Evolutionary conservation across 805 yeast genomes (phyloP).

Genomic region (Pichia kluyveri): DNA sequence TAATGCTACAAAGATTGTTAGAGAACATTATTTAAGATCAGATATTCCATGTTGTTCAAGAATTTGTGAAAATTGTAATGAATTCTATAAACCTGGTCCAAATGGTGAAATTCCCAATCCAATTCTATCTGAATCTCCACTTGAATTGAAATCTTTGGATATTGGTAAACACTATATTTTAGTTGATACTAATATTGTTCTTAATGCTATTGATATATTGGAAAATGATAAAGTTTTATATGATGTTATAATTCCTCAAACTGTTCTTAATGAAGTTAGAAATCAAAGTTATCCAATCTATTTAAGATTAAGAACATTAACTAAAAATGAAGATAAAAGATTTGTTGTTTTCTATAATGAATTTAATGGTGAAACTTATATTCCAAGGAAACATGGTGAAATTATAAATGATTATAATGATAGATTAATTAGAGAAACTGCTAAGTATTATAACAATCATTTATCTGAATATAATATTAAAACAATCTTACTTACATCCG

Average conservation of each 20-base stretch:
- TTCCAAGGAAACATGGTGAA: slow-evolving; percentile 56
- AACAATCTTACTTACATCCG: slow-evolving; percentile 66
- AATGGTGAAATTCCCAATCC: slow-evolving; percentile 58
- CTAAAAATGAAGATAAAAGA: slow-evolving; percentile 69
- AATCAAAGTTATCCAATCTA: slow-evolving; percentile 84
- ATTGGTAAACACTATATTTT: slow-evolving; percentile 74
- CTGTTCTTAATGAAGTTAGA: slow-evolving; percentile 87
- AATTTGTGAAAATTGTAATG: slow-evolving; percentile 55
- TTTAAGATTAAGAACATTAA: slow-evolving; percentile 68
- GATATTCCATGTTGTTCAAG: slow-evolving; percentile 89
- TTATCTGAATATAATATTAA: slow-evolving; percentile 33
- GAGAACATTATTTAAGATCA: slow-evolving; percentile 87
- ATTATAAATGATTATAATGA: slow-evolving; percentile 85
- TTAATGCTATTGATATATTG: slow-evolving; percentile 82
- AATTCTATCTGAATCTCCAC: slow-evolving; percentile 57
- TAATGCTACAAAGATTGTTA: slow-evolving; percentile 78
- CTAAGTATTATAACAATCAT: slow-evolving; percentile 66
- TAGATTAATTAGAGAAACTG: slow-evolving; percentile 72
- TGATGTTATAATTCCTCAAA: slow-evolving; percentile 92
- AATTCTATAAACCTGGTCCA: slow-evolving; percentile 50
- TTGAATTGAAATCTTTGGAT: slow-evolving; percentile 26
- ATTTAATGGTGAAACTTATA: slow-evolving; percentile 63
- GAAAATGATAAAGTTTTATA: slow-evolving; percentile 70
- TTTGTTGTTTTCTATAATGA: slow-evolving; percentile 92
- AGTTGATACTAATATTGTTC: slow-evolving; percentile 79